Evolutionary conservation across 2,329 filamentous ascomycete genomes (phyloP).

Genomic region (Fusarium sp.): DNA sequence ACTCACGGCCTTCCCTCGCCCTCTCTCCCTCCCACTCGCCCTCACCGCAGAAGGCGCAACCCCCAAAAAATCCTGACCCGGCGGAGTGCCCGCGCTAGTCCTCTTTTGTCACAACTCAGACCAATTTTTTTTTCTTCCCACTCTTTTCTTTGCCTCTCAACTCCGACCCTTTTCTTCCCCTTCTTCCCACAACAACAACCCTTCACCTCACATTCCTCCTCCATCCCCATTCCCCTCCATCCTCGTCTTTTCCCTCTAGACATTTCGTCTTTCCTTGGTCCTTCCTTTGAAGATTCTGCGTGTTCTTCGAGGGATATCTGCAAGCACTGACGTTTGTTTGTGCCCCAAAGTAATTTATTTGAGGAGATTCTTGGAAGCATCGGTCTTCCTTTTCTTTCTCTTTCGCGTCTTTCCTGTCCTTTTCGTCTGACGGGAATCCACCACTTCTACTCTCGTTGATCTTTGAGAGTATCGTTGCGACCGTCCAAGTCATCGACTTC

Average conservation of each 20-base stretch:
- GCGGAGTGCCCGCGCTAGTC: conserved; percentile 50
- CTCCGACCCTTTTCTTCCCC: conserved; percentile 21
- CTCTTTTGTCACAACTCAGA: conserved; percentile 50
- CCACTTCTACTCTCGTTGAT: conserved; percentile 47
- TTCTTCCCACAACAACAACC: conserved; percentile 47
- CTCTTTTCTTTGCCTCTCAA: conserved; percentile 53
- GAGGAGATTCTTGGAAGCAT: conserved; percentile 53
- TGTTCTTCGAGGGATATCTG: conserved; percentile 60
- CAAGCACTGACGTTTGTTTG: conserved; percentile 52
- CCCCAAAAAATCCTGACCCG: conserved; percentile 49
- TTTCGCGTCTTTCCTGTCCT: conserved; percentile 50
- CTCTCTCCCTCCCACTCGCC: conserved; percentile 45
- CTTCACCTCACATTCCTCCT: conserved; percentile 51
- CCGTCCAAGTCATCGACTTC: conserved; percentile 29
- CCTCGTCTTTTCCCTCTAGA: conserved; percentile 51
- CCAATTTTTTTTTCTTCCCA: conserved; percentile 57
- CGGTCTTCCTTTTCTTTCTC: conserved; percentile 55
- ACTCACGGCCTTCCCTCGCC: conserved; percentile 49
- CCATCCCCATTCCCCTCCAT: conserved; percentile 48
- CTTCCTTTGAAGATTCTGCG: conserved; percentile 65
- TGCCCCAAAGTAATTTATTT: conserved; percentile 53
- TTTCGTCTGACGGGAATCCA: conserved; percentile 49
- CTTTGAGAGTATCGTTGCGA: conserved; percentile 48
- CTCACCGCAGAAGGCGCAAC: conserved; percentile 48
- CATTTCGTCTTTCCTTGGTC: conserved; percentile 59